A percentile compares a stretch with the other conserved stretches of the same genome.
phyloP scores from a whole-genome alignment of 1,284 basidiomycete species.

The Ustilago tritici region DNA sequence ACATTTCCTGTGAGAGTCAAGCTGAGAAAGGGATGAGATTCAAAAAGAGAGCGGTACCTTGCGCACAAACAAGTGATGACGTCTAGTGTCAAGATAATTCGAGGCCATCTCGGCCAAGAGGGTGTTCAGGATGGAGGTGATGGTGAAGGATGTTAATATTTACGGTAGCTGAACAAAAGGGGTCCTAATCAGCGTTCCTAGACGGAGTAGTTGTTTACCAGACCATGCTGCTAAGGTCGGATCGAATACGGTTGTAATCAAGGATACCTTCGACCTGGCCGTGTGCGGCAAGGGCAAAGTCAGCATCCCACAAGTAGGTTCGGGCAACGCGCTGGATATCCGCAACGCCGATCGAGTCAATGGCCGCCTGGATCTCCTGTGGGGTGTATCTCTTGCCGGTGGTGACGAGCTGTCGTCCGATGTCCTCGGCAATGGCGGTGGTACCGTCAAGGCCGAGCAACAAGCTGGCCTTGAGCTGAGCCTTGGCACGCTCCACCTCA shows the following conservation, averaged over 20 bases:
- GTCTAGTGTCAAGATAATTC: slow-evolving; percentile 23
- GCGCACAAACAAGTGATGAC: slow-evolving; percentile 34
- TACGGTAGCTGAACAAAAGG: not conserved
- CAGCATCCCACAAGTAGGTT: slow-evolving; percentile 97
- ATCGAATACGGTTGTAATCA: slow-evolving; percentile 71
- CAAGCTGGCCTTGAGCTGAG: slow-evolving; percentile 94
- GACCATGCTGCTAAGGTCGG: slow-evolving; percentile 68
- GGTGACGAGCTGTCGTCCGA: slow-evolving; percentile 95
- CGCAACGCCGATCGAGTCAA: slow-evolving; percentile 87
- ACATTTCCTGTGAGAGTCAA: not conserved
- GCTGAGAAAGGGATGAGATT: slow-evolving; percentile 29
- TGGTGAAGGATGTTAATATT: not conserved
- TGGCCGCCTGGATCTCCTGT: slow-evolving; percentile 90
- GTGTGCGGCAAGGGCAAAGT: slow-evolving; percentile 71
- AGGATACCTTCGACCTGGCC: slow-evolving; percentile 78
- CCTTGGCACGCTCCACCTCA: slow-evolving; percentile 97
- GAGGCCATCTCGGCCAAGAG: slow-evolving; percentile 9
- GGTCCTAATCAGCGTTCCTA: slow-evolving; percentile 5
- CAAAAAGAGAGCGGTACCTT: slow-evolving; percentile 33
- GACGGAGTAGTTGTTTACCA: slow-evolving; percentile 54
- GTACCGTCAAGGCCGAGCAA: slow-evolving; percentile 92
- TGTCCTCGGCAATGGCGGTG: slow-evolving; percentile 96
- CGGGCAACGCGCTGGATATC: slow-evolving; percentile 94
- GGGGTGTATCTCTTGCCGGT: slow-evolving; percentile 84
- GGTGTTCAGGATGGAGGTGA: slow-evolving; percentile 1